These are phyloP conservation scores for Wickerhamomyces bisporus DNA, from an alignment of 805 yeast genomes.

Conservation along the genomic window DNA sequence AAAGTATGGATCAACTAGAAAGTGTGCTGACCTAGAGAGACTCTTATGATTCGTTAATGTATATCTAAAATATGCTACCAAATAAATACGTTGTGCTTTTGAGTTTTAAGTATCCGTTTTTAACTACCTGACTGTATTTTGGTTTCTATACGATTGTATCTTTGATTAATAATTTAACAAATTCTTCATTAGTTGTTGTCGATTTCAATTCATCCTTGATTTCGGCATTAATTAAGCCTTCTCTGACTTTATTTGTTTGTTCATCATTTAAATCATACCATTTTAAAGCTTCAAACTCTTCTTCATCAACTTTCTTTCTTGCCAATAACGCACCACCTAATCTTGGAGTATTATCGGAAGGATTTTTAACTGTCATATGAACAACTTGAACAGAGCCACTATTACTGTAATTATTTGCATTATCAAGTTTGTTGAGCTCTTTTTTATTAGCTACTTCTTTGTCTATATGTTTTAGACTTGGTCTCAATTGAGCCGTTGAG, in stretches of 20 bases:
- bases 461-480: slow-evolving; percentile 77
- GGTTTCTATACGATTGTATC: slow-evolving; percentile 24
- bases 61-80: too few relatives aligned
- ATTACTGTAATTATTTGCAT: slow-evolving; percentile 27
- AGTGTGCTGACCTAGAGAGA: slow-evolving; percentile 35
- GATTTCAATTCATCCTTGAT: slow-evolving; percentile 22
- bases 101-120: too few relatives aligned
- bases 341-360: slow-evolving; percentile 52
- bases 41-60: too few relatives aligned
- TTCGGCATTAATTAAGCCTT: slow-evolving; percentile 22
- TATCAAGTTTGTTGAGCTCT: slow-evolving; percentile 35
- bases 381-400: slow-evolving; percentile 53
- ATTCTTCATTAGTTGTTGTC: slow-evolving; percentile 26
- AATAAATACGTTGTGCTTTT: too few relatives aligned
- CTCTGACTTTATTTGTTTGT: slow-evolving; percentile 22
- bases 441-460: slow-evolving; percentile 42
- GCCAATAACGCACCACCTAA: slow-evolving; percentile 66
- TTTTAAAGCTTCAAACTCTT: slow-evolving; percentile 35
- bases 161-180: slow-evolving; percentile 25
- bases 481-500: slow-evolving; percentile 71
- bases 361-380: slow-evolving; percentile 69
- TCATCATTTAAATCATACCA: slow-evolving; percentile 41
- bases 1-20: slow-evolving; percentile 62
- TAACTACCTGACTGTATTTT: too few relatives aligned
- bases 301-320: slow-evolving; percentile 61